Evolutionary conservation across 192 early-diverging fungal species (phyloP), one percentile per base, ranked within the genome.

Genomic region (Paraglomus brasilianum): DNA sequence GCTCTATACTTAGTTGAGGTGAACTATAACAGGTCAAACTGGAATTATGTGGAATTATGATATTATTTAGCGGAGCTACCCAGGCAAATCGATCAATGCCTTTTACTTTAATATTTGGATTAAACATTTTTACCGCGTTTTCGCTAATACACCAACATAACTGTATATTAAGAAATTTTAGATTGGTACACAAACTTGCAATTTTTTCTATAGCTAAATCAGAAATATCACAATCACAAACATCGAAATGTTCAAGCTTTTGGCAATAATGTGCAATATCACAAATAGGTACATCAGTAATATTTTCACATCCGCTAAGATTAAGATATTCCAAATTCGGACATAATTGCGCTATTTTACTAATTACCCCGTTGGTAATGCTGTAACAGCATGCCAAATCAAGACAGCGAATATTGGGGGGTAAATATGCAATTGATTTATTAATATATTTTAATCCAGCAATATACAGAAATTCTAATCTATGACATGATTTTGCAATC

Each of bases 111-210:
- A 53, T 53, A 17, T 53, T 53, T 9, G 51, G 17, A 8, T 53
- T 53, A 53, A 53, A 8, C 30, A 24, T 53, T 53, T 53, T 53
- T 53, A 53, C 51, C 1, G 51, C 51, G 8, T 53, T 53, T 53
- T 53, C 51, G 30, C 51, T 53, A 24, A 53, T 53, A 53, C 17
- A 2, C 17, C 3, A 0, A 53, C 17, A 53, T 53, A 53, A 53
- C 17, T 53, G 51, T 53, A 53, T 53, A 53, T 53, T 53, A 53
- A 53, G 51, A 53, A 53, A 53, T 53, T 53, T 53, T 53, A 53
- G 51, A 53, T 53, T 53, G 30, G 1, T 6, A 53, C 13, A 53
- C 17, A 17, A 53, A 53, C 13, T 53, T 53, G 51, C 17, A 53
- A 53, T 53, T 6, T 53, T 53, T 53, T 53, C 17, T 53, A 53